Conservation (phyloP, 176 grass and related monocot species). For the Zizania latifolia region DNA sequence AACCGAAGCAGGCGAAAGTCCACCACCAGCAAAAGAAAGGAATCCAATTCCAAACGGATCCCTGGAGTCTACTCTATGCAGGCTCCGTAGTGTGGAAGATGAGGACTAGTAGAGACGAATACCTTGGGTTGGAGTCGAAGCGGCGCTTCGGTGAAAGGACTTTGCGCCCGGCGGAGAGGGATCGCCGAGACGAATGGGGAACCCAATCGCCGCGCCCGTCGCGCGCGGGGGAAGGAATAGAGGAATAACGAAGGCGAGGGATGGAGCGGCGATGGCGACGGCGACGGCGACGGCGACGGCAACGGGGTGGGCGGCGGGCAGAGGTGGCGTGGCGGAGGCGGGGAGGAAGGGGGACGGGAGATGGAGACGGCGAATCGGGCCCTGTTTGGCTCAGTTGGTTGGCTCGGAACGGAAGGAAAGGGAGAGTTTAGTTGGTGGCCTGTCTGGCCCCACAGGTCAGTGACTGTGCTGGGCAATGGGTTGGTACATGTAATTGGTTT, state of each 20-base stretch:
- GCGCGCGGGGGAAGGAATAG: not conserved
- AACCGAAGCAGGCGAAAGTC: not conserved
- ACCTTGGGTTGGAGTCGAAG: not conserved
- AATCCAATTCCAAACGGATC: not conserved
- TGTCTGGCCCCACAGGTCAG: not conserved
- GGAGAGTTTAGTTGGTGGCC: not conserved
- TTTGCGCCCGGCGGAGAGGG: not conserved
- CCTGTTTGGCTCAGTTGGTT: not conserved
- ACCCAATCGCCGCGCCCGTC: not conserved
- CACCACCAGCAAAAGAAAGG: not conserved
- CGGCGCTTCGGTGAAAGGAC: not conserved
- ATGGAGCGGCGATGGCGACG: not conserved
- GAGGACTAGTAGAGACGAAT: not conserved
- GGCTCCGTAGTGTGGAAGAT: not conserved
- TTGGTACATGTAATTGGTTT: not conserved
- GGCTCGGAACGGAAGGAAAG: not conserved
- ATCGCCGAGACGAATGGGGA: too few species aligned
- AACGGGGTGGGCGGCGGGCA: not conserved
- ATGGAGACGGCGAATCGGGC: constrained; percentile 13
- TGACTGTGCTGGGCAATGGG: not conserved
- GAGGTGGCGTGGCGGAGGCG: constrained; percentile 27
- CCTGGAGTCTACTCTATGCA: not conserved
- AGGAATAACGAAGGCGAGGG: not conserved
- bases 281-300: not conserved
- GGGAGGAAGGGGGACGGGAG: not conserved